These are phyloP conservation scores for Punica granatum DNA, from an alignment of 345 rosid species.

Conservation along the genomic window DNA sequence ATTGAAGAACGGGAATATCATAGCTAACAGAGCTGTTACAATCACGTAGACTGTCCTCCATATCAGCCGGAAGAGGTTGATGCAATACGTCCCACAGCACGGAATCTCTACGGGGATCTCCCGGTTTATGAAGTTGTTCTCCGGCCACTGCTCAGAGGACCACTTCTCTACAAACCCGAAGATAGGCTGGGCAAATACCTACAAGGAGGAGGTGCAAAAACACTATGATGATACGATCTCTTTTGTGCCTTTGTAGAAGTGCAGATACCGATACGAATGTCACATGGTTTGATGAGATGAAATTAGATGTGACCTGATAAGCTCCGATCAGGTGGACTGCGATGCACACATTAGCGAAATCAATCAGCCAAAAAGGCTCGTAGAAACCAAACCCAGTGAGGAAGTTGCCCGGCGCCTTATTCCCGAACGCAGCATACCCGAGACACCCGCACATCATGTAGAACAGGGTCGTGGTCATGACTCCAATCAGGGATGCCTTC, in stretches of 20 bases:
- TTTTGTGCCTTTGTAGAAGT: not conserved
- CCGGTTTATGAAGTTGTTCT: constrained; percentile 41
- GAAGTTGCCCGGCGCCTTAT: constrained; percentile 75
- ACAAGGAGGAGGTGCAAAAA: not conserved
- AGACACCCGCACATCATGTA: constrained; percentile 64
- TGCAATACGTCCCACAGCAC: constrained; percentile 25
- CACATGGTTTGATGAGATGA: too few relatives aligned
- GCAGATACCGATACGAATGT: not conserved
- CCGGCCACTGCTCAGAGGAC: constrained; percentile 48
- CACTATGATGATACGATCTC: not conserved
- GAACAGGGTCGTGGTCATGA: constrained; percentile 58
- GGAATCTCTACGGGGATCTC: constrained; percentile 50
- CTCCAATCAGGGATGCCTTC: constrained; percentile 47
- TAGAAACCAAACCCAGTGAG: constrained; percentile 85
- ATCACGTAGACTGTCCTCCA: constrained; percentile 76
- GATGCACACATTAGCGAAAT: constrained; percentile 76
- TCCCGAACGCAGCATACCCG: constrained; percentile 90
- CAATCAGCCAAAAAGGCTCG: constrained; percentile 81
- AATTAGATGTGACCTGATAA: constrained; percentile 50
- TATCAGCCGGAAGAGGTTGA: constrained; percentile 54
- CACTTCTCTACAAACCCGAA: constrained; percentile 51
- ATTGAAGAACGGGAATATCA: constrained; percentile 90
- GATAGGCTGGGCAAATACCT: constrained; percentile 76
- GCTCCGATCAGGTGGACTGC: constrained; percentile 78
- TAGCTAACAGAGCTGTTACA: constrained; percentile 53